Percentiles rank a stretch among this genome's conserved stretches.
phyloP scores from a whole-genome alignment of 2,329 filamentous ascomycete genomes.

The Calonectria multiphialidica region DNA sequence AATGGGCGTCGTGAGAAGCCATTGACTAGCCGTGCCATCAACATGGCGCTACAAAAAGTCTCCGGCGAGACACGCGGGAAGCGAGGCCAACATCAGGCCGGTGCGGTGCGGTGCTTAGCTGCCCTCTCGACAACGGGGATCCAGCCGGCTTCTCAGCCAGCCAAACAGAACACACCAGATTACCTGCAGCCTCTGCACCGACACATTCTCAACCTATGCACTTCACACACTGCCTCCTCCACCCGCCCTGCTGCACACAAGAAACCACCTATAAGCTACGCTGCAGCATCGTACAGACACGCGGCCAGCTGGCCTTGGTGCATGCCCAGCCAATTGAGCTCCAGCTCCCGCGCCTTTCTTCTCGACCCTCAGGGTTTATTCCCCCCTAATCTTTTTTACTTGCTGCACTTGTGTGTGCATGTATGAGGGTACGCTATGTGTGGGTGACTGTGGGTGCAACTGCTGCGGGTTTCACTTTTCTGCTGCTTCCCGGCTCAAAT shows the following conservation, averaged over 20 bases:
- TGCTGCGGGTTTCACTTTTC: conserved; percentile 2
- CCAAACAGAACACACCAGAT: conserved; percentile 20
- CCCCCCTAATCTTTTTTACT: conserved; percentile 12
- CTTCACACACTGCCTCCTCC: conserved; percentile 4
- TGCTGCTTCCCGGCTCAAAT: not conserved
- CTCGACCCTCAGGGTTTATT: conserved; percentile 14
- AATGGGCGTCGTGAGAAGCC: conserved; percentile 10
- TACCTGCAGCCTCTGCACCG: conserved; percentile 21
- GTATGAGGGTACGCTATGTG: conserved; percentile 4
- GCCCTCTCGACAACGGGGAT: conserved; percentile 4
- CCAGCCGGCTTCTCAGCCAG: conserved; percentile 3
- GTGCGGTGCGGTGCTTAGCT: conserved; percentile 4
- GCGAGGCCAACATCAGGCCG: conserved; percentile 14
- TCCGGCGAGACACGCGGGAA: conserved; percentile 14
- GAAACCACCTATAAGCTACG: conserved; percentile 12
- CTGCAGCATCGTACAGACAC: conserved; percentile 22
- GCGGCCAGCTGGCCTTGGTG: conserved; percentile 23
- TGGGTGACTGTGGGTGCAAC: conserved; percentile 9
- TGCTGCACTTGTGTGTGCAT: conserved; percentile 16
- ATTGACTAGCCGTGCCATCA: conserved; percentile 10
- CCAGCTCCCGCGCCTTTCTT: not conserved
- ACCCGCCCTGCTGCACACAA: conserved; percentile 20
- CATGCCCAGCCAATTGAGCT: conserved; percentile 9
- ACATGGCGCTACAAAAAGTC: conserved; percentile 19
- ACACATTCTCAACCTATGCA: conserved; percentile 8